Percentiles rank a stretch among this genome's conserved stretches.
Conservation (phyloP, 208 protist genomes). For the Crithidia sp. region DNA sequence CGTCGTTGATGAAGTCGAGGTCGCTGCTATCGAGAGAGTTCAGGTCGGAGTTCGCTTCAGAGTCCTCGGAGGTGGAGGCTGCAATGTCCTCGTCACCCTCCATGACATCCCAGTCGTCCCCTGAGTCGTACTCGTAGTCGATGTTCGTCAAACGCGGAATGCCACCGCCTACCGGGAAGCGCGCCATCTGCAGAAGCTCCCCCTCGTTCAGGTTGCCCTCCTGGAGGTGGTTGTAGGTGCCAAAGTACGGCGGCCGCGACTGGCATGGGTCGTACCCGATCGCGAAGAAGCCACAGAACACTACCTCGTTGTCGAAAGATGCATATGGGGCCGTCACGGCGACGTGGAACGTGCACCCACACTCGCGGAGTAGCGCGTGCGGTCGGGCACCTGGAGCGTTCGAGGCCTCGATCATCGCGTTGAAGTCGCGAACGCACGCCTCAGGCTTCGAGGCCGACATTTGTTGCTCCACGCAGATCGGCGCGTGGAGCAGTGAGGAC, state of each 20-base stretch:
- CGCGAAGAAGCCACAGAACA: conserved; percentile 82
- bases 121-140: conserved; percentile 91
- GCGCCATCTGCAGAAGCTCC: conserved; percentile 64
- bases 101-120: conserved; percentile 87
- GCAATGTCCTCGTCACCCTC: conserved; percentile 81
- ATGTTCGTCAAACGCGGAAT: conserved; percentile 77
- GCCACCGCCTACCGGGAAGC: conserved; percentile 48
- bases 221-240: conserved; percentile 77
- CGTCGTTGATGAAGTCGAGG: conserved; percentile 79
- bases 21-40: conserved; percentile 63
- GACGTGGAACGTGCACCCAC: conserved; percentile 66
- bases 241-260: conserved; percentile 85
- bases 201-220: conserved; percentile 52
- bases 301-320: conserved; percentile 69
- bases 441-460: neutral
- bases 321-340: conserved; percentile 30
- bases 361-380: conserved; percentile 35
- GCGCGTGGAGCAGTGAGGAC: conserved; percentile 61
- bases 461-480: conserved; percentile 30
- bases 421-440: conserved; percentile 41
- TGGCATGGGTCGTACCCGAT: conserved; percentile 88
- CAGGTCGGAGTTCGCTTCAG: conserved; percentile 18
- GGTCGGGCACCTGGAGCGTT: conserved; percentile 11
- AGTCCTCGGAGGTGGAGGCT: conserved; percentile 34
- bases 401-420: conserved; percentile 60